These are phyloP conservation scores for Plasmodium vinckei DNA, from an alignment of 169 alveolate species.

Conservation along the genomic window DNA sequence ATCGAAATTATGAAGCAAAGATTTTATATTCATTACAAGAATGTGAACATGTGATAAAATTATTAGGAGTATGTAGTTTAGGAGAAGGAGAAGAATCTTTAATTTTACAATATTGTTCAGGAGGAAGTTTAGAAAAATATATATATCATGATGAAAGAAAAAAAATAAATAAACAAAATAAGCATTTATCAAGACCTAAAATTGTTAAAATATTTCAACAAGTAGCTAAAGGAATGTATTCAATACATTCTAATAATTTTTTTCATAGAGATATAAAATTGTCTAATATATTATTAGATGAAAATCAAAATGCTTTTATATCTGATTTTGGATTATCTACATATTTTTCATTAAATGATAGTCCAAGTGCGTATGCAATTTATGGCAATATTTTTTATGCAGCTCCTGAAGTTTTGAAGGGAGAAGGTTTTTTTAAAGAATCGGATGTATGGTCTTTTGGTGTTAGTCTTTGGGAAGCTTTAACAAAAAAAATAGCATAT, in stretches of 20 bases:
- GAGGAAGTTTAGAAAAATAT: constrained; percentile 82
- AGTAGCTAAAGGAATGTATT: constrained; percentile 81
- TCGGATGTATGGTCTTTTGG: constrained; percentile 85
- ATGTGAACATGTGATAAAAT: constrained; percentile 76
- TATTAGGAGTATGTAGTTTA: constrained; percentile 77
- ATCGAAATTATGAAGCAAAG: constrained; percentile 81
- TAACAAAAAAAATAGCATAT: constrained; percentile 76
- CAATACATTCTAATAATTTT: constrained; percentile 75
- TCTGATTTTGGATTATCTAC: constrained; percentile 82
- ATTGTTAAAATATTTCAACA: constrained; percentile 78
- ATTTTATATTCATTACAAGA: constrained; percentile 67
- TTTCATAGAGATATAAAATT: constrained; percentile 71
- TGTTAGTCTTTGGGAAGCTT: constrained; percentile 78
- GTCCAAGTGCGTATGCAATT: constrained; percentile 80
- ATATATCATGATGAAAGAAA: constrained; percentile 59
- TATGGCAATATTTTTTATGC: constrained; percentile 83
- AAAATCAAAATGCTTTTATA: constrained; percentile 76
- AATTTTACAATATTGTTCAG: constrained; percentile 78
- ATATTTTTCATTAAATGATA: constrained; percentile 66
- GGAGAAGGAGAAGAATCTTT: constrained; percentile 77
- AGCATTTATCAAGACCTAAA: constrained; percentile 73
- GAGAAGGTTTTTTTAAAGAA: constrained; percentile 82
- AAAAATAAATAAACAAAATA: constrained; percentile 21
- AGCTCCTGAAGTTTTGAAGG: constrained; percentile 82
- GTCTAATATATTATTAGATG: constrained; percentile 58